Base-by-base conservation (phyloP, 2,329 filamentous ascomycete species). In the Penicillium sp. region DNA sequence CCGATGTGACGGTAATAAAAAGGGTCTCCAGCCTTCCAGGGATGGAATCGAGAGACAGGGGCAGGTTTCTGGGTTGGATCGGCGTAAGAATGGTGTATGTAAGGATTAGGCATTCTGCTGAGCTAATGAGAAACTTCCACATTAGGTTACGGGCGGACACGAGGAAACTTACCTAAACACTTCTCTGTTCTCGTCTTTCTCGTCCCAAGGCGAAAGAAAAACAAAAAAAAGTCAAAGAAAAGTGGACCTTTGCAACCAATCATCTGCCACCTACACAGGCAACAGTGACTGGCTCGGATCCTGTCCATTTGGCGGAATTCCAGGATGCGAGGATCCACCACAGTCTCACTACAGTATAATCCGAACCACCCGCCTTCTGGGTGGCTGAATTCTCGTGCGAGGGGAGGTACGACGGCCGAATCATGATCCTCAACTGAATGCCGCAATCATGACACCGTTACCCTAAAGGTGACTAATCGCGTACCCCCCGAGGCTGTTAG, bases 401-500 rank as follows among this genome's bases (percentile, higher is more conserved):
- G 50, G 43, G 41, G 53, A 33, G 42, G 47, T 47, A 40, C 52
- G 47, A 57, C 47, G 54, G 43, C 50, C 51, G 48, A 51, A 45
- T 50, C 42, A 45, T 44, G 49, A 50, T 50, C 29, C 15, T 26
- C 46, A 37, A 49, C 31, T 44, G 46, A 47, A 47, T 42, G 49
- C 47, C 51, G 52, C 56, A 54, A 61, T 59, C 56, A 59, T 61
- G 56, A 59, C 57, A 59, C 57, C 41, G 59, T 61, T 57, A 61
- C 56, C 51, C 52, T 55, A 51, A 44, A 35, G 51, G 51, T 61
- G 51, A 57, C 59, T 62, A 60, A 56, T 59, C 55, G 43, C 51
- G 56, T 62, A 63, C 61, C 31, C 61, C 61, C 59, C 59, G 55
- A 58, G 47, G 52, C 33, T 48, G 37, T 64, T 59, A 59, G 60